Evolutionary conservation across 73 alveolate genomes (phyloP), one percentile per base, ranked within the genome.

Genomic region (Effrenium voratum): DNA sequence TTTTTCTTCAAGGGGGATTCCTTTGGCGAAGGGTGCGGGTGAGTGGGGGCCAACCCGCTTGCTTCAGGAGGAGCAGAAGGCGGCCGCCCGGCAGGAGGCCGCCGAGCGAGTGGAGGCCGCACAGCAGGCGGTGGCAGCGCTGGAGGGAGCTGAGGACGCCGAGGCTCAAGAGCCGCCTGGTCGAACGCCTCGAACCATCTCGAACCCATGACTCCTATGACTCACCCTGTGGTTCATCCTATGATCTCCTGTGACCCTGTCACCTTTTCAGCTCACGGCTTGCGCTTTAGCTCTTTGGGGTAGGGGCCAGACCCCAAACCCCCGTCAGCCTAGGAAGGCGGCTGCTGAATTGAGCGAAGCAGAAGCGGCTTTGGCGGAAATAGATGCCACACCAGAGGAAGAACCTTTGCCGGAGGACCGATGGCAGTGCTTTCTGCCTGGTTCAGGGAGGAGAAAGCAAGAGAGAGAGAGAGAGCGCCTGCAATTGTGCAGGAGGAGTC

Each of bases 311-410:
- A n/a, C n/a, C n/a, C n/a, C n/a, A n/a, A n/a, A n/a, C n/a, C n/a
- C n/a, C n/a, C n/a, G n/a, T 16, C 15, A 66, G 43, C 79, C 0
- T 13, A 82, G 92, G 92, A 82, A 82, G 49, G 92, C 92, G 36
- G 28, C 12, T 8, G 72, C 40, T 24, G 92, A 82, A 40, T 73
- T 82, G 40, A 47, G 49, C 75, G 92, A 66, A 57, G 97, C 97
- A 2, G 97, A 90, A 44, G 97, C 86, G 15, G 85, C 87, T 13
- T 41, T 90, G 55, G 97, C 97, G 52, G 97, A 90, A 80, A 70
- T 90, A n/a, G 97, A 90, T 8, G 97, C 97, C 60, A 49, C 45
- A 75, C 97, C 97, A 13, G 97, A 90, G 59, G 85, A 87, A n/a
- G 85, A 59, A 36, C 84, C 80, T 55, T 45, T 41, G 43, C 45